Evolutionary conservation across 148 eudicot genomes (phyloP).

Genomic region (Camellia sinensis): DNA sequence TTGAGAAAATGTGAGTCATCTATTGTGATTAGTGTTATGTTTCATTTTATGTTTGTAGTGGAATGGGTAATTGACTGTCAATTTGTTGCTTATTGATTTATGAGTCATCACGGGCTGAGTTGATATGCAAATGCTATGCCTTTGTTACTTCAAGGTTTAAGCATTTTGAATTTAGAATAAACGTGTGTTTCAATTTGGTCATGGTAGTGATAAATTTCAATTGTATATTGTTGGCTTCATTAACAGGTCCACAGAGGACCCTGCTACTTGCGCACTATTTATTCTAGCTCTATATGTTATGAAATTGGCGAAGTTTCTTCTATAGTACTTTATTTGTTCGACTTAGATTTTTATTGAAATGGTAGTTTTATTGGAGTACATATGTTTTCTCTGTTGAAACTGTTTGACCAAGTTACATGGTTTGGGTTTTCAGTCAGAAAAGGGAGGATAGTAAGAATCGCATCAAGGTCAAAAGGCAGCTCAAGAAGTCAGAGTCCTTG

Average conservation of each 20-base stretch:
- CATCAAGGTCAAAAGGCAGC: slow-evolving; percentile 32
- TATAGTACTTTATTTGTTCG: not conserved
- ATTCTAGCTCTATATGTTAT: not conserved
- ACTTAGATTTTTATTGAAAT: not conserved
- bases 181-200: not conserved
- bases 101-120: not conserved
- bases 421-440: slow-evolving; percentile 48
- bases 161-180: not conserved
- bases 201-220: too few species aligned
- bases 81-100: not conserved
- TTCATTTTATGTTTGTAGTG: not conserved
- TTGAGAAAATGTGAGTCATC: slow-evolving; percentile 73
- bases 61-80: not conserved
- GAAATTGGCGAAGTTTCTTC: not conserved
- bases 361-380: too few species aligned
- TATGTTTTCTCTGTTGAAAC: too few species aligned
- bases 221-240: too few species aligned
- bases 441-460: slow-evolving; percentile 45
- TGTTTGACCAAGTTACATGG: not conserved
- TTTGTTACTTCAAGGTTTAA: not conserved
- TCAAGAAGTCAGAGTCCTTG: slow-evolving; percentile 76
- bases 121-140: too few species aligned
- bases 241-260: too few species aligned
- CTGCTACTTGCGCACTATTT: too few species aligned
- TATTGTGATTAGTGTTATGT: not conserved